phyloP scores from a whole-genome alignment of 2,329 filamentous ascomycete genomes.

The Paramyrothecium roridum region DNA sequence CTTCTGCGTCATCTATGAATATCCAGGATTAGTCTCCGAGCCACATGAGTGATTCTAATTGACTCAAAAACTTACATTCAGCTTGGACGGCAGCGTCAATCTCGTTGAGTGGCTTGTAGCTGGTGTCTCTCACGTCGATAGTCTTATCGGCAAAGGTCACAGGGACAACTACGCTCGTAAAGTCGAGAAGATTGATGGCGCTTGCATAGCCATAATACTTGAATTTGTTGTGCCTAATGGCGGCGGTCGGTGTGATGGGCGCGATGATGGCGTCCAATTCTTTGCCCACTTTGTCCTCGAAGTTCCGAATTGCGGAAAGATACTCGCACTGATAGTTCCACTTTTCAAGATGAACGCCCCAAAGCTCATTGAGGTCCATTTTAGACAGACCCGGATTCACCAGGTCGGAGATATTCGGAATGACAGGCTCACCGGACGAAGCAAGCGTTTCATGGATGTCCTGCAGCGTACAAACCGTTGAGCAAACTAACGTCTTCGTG shows the following conservation, averaged over 20 bases:
- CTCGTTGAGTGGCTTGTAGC: constrained; percentile 13
- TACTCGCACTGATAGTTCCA: constrained; percentile 30
- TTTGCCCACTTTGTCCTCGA: constrained; percentile 11
- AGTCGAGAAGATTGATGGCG: constrained; percentile 34
- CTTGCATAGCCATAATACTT: constrained; percentile 33
- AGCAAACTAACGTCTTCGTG: background rate
- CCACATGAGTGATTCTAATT: background rate
- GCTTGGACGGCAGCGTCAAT: constrained; percentile 15
- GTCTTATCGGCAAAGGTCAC: constrained; percentile 38
- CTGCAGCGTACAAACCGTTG: constrained; percentile 4
- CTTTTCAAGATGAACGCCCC: constrained; percentile 24
- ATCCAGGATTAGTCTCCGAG: background rate
- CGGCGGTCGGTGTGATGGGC: constrained; percentile 36
- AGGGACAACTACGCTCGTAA: constrained; percentile 39
- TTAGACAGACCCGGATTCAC: constrained; percentile 15
- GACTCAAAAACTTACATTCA: constrained; percentile 15
- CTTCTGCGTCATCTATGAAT: constrained; percentile 12
- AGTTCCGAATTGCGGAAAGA: constrained; percentile 15
- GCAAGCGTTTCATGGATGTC: constrained; percentile 22
- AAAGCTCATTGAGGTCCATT: constrained; percentile 19
- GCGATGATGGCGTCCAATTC: constrained; percentile 35
- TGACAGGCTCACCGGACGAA: constrained; percentile 30
- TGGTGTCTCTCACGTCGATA: constrained; percentile 22
- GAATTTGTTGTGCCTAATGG: constrained; percentile 32
- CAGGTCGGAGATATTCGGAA: constrained; percentile 25